These are phyloP conservation scores for Cerioporus squamosus DNA, from an alignment of 1,284 basidiomycete species.

Conservation along the genomic window DNA sequence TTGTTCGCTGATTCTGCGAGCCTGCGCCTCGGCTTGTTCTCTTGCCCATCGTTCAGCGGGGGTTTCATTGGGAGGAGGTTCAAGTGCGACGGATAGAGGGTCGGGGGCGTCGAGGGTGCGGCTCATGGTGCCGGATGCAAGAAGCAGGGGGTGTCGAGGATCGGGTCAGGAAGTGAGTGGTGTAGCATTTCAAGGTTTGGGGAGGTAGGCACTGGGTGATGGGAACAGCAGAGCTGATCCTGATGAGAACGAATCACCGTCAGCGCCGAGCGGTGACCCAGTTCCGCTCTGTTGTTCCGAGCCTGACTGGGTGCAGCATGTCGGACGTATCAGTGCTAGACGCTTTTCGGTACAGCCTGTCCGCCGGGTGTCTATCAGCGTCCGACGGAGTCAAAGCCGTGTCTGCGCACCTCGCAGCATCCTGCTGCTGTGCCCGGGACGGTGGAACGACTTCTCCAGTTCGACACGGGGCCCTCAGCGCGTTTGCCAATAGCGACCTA, in stretches of 20 bases:
- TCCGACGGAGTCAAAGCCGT: too few species aligned
- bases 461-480: too few species aligned
- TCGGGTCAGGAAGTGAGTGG: not conserved
- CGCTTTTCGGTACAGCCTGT: too few species aligned
- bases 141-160: conserved; percentile 1
- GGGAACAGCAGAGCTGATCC: conserved; percentile 27
- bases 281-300: too few species aligned
- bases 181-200: conserved; percentile 8
- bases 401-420: too few species aligned
- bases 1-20: conserved; percentile 59
- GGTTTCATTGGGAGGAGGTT: conserved; percentile 64
- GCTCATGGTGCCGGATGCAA: conserved; percentile 18
- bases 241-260: conserved; percentile 13
- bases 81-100: conserved; percentile 58
- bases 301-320: too few species aligned
- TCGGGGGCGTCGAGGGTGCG: conserved; percentile 40
- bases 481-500: too few species aligned
- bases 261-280: not conserved
- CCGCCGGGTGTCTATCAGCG: too few species aligned
- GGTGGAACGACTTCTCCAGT: too few species aligned
- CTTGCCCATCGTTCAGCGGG: conserved; percentile 53
- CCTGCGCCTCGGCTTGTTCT: conserved; percentile 61
- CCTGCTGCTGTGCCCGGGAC: too few species aligned
- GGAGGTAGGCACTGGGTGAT: conserved; percentile 15
- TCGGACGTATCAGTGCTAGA: too few species aligned